Conservation (phyloP, 805 yeast genomes). For the Candida tallmaniae region DNA sequence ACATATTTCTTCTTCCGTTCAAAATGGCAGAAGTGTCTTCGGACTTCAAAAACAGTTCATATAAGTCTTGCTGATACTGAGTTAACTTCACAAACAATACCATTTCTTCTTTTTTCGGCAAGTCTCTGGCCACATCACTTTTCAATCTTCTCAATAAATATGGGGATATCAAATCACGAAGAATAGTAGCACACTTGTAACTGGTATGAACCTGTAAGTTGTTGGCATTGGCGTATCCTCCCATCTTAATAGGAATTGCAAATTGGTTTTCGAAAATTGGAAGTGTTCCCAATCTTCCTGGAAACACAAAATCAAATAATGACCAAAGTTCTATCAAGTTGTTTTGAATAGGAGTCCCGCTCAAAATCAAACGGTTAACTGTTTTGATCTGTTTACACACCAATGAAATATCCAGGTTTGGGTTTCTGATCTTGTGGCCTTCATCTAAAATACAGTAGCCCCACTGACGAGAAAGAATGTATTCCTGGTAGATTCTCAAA, state of each 20-base stretch:
- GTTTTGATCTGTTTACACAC: constrained; percentile 82
- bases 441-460: constrained; percentile 90
- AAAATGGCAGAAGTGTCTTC: constrained; percentile 70
- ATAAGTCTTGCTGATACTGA: constrained; percentile 64
- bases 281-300: constrained; percentile 89
- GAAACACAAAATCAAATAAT: constrained; percentile 89
- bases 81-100: constrained; percentile 90
- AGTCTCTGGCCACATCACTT: constrained; percentile 89
- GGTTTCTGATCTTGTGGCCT: constrained; percentile 95
- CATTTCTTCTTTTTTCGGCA: constrained; percentile 91
- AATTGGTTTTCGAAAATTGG: constrained; percentile 94
- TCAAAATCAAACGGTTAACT: constrained; percentile 77
- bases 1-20: constrained; percentile 72
- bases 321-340: constrained; percentile 92
- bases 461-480: constrained; percentile 70
- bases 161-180: constrained; percentile 86
- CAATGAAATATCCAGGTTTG: constrained; percentile 82
- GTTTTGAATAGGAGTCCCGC: constrained; percentile 97
- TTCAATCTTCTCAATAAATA: constrained; percentile 83
- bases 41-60: constrained; percentile 69
- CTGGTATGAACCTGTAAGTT: constrained; percentile 96
- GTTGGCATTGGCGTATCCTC: constrained; percentile 98
- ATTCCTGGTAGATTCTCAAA: constrained; percentile 59
- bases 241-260: constrained; percentile 86
- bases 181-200: constrained; percentile 88